A percentile compares a stretch with the other conserved stretches of the same genome.
Conservation (phyloP, 257 asterid genomes). For the Galeopsis tetrahit region DNA sequence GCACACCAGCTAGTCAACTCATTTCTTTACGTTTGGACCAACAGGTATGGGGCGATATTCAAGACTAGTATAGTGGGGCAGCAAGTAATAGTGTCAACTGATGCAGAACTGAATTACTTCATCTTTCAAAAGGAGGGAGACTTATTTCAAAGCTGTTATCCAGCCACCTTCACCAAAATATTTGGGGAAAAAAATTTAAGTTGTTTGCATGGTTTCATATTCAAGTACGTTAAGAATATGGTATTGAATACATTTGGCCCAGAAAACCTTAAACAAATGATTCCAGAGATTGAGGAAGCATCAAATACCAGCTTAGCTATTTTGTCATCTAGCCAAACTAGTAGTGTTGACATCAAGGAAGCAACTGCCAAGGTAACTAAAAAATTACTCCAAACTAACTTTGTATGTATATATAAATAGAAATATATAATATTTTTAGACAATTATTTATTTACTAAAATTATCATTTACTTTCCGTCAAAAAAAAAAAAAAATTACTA, state of each 20-base stretch:
- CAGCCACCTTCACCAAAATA: conserved; percentile 70
- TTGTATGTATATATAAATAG: too few relatives aligned
- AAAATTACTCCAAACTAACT: too few relatives aligned
- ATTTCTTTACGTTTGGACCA: conserved; percentile 10
- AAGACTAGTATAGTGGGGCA: conserved; percentile 75
- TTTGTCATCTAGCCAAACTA: conserved; percentile 50
- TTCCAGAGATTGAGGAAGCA: conserved; percentile 66
- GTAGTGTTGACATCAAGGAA: conserved; percentile 59
- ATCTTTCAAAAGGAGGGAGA: conserved; percentile 82
- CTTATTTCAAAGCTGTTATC: conserved; percentile 81
- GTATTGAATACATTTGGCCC: conserved; percentile 75
- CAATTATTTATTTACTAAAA: too few relatives aligned
- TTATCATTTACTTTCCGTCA: too few relatives aligned
- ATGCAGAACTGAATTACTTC: conserved; percentile 74
- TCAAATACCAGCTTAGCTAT: conserved; percentile 46
- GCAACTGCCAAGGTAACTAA: conserved; percentile 60
- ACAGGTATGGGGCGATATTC: conserved; percentile 81
- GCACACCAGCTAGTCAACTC: too few relatives aligned
- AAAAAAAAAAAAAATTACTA: too few relatives aligned
- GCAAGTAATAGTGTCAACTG: conserved; percentile 73
- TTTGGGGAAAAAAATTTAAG: conserved; percentile 78
- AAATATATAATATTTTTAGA: too few relatives aligned
- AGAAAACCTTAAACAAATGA: conserved; percentile 71
- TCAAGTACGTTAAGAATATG: conserved; percentile 83
- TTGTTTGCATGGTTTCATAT: conserved; percentile 75